These are phyloP conservation scores for Suillus decipiens DNA, from an alignment of 768 basidiomycete species.

Conservation along the genomic window DNA sequence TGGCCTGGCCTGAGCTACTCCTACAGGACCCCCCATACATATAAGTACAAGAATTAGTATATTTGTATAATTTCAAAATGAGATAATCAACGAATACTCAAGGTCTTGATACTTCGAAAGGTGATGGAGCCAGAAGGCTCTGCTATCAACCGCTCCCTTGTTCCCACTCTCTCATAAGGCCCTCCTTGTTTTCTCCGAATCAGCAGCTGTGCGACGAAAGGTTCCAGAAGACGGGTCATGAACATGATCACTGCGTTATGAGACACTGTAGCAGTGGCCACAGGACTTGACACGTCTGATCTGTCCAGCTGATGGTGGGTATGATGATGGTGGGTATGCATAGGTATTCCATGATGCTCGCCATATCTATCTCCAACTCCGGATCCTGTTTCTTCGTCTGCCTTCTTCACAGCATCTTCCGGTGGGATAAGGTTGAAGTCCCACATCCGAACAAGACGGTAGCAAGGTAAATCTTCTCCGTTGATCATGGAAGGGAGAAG, in stretches of 20 bases:
- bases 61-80: not conserved
- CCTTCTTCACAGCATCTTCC: not conserved
- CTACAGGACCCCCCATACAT: not conserved
- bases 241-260: not conserved
- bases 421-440: constrained; percentile 11
- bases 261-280: not conserved
- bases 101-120: not conserved
- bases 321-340: not conserved
- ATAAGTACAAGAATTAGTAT: not conserved
- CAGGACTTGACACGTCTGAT: too few relatives aligned
- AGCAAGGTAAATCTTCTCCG: constrained; percentile 3
- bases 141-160: constrained; percentile 1
- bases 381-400: not conserved
- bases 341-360: not conserved
- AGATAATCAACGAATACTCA: not conserved
- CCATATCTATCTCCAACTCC: not conserved
- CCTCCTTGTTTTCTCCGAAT: constrained; percentile 5
- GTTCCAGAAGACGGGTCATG: constrained; percentile 19
- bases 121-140: not conserved
- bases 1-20: not conserved
- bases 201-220: constrained; percentile 29
- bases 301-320: too few relatives aligned
- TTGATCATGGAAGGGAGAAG: constrained; percentile 9
- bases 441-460: constrained; percentile 27
- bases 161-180: constrained; percentile 3